Evolutionary conservation across 768 basidiomycete genomes (phyloP).

Genomic region (Trametes coccinea): DNA sequence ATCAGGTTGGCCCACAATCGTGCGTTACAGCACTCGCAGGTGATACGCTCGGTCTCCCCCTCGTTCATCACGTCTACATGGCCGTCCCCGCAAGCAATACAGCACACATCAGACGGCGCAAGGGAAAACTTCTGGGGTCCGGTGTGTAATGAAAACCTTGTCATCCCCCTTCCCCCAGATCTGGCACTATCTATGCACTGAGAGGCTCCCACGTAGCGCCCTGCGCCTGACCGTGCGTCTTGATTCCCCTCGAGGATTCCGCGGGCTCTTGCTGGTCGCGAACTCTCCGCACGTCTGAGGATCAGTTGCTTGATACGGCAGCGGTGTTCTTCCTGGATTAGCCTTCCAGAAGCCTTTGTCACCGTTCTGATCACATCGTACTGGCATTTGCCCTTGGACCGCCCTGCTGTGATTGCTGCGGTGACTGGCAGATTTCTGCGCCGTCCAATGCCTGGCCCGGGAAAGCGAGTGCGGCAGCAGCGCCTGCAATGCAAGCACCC

Average conservation of each 20-base stretch:
- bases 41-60: background rate
- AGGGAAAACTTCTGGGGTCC: slow-evolving; percentile 24
- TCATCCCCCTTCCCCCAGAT: slow-evolving; percentile 11
- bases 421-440: slow-evolving; percentile 17
- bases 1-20: background rate
- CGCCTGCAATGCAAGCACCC: background rate
- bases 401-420: slow-evolving; percentile 8
- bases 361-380: slow-evolving; percentile 15
- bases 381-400: background rate
- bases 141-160: slow-evolving; percentile 22
- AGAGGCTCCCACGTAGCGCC: slow-evolving; percentile 4
- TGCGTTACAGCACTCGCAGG: too few relatives aligned
- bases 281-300: slow-evolving; percentile 20
- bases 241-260: slow-evolving; percentile 19
- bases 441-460: slow-evolving; percentile 1
- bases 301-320: slow-evolving; percentile 10
- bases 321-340: background rate
- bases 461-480: background rate
- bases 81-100: slow-evolving; percentile 15
- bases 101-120: slow-evolving; percentile 7
- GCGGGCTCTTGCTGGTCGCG: slow-evolving; percentile 17
- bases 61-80: background rate
- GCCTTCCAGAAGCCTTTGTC: slow-evolving; percentile 14
- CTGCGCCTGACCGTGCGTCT: background rate
- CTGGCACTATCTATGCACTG: background rate